phyloP scores from a whole-genome alignment of 345 rosid species.

The Salix udensis region DNA sequence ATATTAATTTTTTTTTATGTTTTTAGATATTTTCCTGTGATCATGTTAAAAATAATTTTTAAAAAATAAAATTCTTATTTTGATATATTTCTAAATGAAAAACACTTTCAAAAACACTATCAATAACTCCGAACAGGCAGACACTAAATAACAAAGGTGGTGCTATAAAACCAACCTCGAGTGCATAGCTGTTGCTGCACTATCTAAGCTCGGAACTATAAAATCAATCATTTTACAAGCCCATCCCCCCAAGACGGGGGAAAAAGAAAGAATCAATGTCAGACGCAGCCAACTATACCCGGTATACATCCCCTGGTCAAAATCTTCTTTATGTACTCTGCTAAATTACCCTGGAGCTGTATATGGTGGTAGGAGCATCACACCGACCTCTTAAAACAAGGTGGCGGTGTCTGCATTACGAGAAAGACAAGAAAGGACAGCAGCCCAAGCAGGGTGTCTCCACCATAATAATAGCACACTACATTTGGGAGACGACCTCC shows the following conservation, averaged over 20 bases:
- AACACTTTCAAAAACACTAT: too few relatives aligned
- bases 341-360: constrained; percentile 47
- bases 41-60: too few relatives aligned
- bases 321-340: constrained; percentile 43
- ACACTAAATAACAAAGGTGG: background rate
- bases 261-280: constrained; percentile 8
- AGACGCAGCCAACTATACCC: constrained; percentile 33
- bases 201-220: constrained; percentile 5
- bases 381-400: constrained; percentile 19
- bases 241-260: constrained; percentile 10
- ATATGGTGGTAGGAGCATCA: constrained; percentile 13
- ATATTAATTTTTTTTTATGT: too few relatives aligned
- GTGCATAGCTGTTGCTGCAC: constrained; percentile 18
- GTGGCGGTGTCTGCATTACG: constrained; percentile 16
- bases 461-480: constrained; percentile 10
- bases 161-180: constrained; percentile 20
- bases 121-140: too few relatives aligned
- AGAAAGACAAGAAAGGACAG: constrained; percentile 9
- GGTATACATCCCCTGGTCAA: constrained; percentile 40
- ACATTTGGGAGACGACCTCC: background rate
- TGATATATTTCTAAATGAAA: too few relatives aligned
- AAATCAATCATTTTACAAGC: constrained; percentile 24
- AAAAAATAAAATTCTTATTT: too few relatives aligned
- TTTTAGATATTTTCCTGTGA: too few relatives aligned
- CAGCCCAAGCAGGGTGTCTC: constrained; percentile 19